Evolutionary conservation across 2,329 filamentous ascomycete species (phyloP).

Genomic region (Claviceps digitariae): DNA sequence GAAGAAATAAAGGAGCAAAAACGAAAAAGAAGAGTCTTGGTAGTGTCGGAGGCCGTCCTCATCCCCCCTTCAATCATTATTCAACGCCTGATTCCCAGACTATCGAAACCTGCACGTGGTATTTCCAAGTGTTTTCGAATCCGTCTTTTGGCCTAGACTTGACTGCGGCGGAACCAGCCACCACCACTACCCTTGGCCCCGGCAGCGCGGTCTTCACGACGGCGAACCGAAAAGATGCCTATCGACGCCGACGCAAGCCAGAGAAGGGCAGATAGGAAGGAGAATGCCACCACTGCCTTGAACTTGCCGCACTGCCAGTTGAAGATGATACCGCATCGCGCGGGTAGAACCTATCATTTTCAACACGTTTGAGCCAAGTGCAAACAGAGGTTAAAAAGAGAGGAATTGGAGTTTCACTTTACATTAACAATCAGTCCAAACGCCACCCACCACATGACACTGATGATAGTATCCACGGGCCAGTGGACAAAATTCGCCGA

Average conservation of each 20-base stretch:
- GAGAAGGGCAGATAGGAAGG: constrained; percentile 55
- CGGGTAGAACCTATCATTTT: constrained; percentile 24
- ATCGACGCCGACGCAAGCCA: constrained; percentile 55
- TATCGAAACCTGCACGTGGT: neutral
- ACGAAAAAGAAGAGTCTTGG: neutral
- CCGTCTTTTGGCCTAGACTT: constrained; percentile 19
- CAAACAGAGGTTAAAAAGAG: neutral
- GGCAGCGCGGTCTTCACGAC: constrained; percentile 20
- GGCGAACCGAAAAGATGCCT: constrained; percentile 39
- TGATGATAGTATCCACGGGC: constrained; percentile 57
- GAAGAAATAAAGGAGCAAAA: neutral
- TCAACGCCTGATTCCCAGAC: neutral
- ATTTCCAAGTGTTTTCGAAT: neutral
- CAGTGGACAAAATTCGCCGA: constrained; percentile 54
- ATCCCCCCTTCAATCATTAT: neutral
- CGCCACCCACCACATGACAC: constrained; percentile 54
- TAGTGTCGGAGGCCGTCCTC: neutral
- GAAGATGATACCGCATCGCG: constrained; percentile 43
- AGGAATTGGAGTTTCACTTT: constrained; percentile 18
- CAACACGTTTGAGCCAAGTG: neutral
- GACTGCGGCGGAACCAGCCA: constrained; percentile 30
- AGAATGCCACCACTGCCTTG: constrained; percentile 59
- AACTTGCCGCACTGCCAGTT: constrained; percentile 55
- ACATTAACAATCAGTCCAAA: constrained; percentile 54
- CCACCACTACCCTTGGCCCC: constrained; percentile 21